These are phyloP conservation scores for Lavandula angustifolia DNA, from an alignment of 257 asterid genomes.

Conservation along the genomic window DNA sequence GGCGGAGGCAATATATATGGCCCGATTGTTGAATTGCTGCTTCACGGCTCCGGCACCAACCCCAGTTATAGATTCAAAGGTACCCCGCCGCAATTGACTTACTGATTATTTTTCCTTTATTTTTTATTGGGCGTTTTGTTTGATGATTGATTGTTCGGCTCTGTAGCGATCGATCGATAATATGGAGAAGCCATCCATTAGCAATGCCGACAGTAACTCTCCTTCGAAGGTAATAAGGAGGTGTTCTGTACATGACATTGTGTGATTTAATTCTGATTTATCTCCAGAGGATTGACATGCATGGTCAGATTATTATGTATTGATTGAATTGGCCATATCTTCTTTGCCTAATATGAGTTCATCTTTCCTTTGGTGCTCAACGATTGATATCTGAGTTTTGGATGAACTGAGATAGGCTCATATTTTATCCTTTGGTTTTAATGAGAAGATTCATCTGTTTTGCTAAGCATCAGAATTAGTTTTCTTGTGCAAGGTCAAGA, in stretches of 20 bases:
- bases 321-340: not conserved
- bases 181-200: conserved; percentile 58
- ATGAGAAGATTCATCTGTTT: conserved; percentile 10
- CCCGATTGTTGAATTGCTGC: conserved; percentile 48
- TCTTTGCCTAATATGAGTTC: conserved; percentile 5
- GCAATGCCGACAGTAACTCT: conserved; percentile 38
- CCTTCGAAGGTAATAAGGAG: conserved; percentile 44
- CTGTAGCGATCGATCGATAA: conserved; percentile 45
- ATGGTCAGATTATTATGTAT: conserved; percentile 10
- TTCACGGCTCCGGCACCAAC: conserved; percentile 40
- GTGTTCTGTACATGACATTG: conserved; percentile 6
- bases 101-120: not conserved
- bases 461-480: not conserved
- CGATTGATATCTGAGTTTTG: conserved; percentile 4
- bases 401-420: not conserved
- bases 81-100: conserved; percentile 28
- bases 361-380: not conserved
- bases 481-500: too few relatives aligned
- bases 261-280: not conserved
- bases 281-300: not conserved
- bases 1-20: conserved; percentile 45
- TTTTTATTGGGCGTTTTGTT: conserved; percentile 16
- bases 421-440: not conserved
- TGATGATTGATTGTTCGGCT: conserved; percentile 19
- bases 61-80: conserved; percentile 44